These are phyloP conservation scores for Piper longum DNA, from an alignment of 164 flowering plant species.

Conservation along the genomic window DNA sequence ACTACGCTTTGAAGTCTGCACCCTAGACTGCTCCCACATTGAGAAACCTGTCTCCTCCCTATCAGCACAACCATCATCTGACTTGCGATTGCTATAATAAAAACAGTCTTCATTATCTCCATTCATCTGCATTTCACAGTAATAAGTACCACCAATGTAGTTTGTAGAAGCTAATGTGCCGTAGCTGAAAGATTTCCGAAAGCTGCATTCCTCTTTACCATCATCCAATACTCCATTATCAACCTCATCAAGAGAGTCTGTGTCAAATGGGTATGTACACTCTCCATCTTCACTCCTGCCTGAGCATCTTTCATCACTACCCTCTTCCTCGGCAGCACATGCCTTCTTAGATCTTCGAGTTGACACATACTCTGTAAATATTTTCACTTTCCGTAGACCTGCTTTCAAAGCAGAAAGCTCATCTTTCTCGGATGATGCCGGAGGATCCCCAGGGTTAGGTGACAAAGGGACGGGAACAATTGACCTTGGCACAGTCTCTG, in stretches of 20 bases:
- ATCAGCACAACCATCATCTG: conserved; percentile 5
- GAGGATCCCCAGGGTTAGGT: conserved; percentile 29
- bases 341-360: conserved; percentile 65
- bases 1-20: conserved; percentile 50
- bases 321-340: conserved; percentile 51
- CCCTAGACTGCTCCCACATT: conserved; percentile 27
- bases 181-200: conserved; percentile 80
- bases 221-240: conserved; percentile 65
- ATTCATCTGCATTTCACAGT: conserved; percentile 34
- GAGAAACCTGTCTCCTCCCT: conserved; percentile 34
- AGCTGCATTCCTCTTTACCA: conserved; percentile 30
- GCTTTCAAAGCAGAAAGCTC: conserved; percentile 30
- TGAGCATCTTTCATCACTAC: conserved; percentile 70
- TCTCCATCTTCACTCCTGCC: conserved; percentile 76
- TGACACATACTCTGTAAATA: conserved; percentile 68
- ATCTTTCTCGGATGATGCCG: conserved; percentile 42
- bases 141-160: conserved; percentile 50
- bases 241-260: conserved; percentile 58
- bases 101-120: conserved; percentile 67
- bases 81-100: conserved; percentile 68
- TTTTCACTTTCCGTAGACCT: conserved; percentile 80
- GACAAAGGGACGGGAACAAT: conserved; percentile 38
- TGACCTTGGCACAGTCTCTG: conserved; percentile 36
- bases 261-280: conserved; percentile 57
- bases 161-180: conserved; percentile 87